phyloP scores from a whole-genome alignment of 495 filamentous ascomycete species.

The Patellaria atrata region DNA sequence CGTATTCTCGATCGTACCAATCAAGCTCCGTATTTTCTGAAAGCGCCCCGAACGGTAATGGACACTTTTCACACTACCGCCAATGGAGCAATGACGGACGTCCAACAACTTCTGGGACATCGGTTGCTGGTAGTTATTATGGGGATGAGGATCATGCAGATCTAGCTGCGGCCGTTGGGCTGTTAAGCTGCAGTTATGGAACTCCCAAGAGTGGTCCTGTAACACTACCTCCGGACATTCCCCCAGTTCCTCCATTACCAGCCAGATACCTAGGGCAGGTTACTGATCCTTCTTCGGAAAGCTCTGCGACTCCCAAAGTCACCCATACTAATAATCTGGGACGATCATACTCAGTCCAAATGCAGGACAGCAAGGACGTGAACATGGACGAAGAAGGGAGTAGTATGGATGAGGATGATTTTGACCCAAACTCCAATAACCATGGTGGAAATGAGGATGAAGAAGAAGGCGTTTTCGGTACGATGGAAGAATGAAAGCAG shows the following conservation, averaged over 20 bases:
- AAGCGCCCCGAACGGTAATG: slow-evolving; percentile 22
- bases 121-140: slow-evolving; percentile 31
- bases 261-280: slow-evolving; percentile 47
- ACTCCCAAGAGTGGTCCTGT: slow-evolving; percentile 60
- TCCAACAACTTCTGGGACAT: slow-evolving; percentile 30
- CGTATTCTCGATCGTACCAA: slow-evolving; percentile 73
- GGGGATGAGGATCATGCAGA: slow-evolving; percentile 58
- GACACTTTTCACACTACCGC: slow-evolving; percentile 40
- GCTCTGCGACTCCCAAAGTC: slow-evolving; percentile 27
- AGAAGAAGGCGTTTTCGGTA: slow-evolving; percentile 88
- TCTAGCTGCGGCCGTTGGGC: slow-evolving; percentile 78
- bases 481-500: slow-evolving; percentile 97
- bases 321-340: slow-evolving; percentile 28
- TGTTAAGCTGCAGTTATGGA: slow-evolving; percentile 80
- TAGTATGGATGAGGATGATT: slow-evolving; percentile 59
- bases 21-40: slow-evolving; percentile 44
- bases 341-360: slow-evolving; percentile 29
- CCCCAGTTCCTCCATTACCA: slow-evolving; percentile 75
- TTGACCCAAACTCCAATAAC: slow-evolving; percentile 33
- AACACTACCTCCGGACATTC: slow-evolving; percentile 58
- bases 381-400: slow-evolving; percentile 51
- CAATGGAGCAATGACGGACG: slow-evolving; percentile 31
- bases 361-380: slow-evolving; percentile 35
- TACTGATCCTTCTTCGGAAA: slow-evolving; percentile 24
- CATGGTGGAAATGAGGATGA: slow-evolving; percentile 67